These are phyloP conservation scores for Microdochium bolleyi DNA, from an alignment of 2,329 filamentous ascomycete genomes.

Conservation along the genomic window DNA sequence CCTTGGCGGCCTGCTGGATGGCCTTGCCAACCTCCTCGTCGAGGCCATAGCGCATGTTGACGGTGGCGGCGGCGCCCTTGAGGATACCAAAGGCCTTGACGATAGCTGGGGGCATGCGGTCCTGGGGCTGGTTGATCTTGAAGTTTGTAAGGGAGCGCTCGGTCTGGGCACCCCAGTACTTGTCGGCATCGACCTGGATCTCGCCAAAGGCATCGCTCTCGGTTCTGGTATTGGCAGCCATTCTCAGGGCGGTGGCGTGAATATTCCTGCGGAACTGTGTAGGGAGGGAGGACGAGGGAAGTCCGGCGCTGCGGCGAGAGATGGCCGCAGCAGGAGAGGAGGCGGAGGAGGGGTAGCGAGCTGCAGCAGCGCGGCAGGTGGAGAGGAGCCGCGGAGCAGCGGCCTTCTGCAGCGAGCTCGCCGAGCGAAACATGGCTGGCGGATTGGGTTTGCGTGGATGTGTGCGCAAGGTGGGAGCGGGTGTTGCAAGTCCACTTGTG, in stretches of 20 bases:
- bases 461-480: not conserved
- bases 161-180: constrained; percentile 98
- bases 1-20: constrained; percentile 87
- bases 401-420: not conserved
- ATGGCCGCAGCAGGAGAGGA: constrained; percentile 12
- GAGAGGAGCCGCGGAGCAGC: not conserved
- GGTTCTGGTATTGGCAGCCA: constrained; percentile 57
- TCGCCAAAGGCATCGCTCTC: constrained; percentile 98
- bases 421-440: not conserved
- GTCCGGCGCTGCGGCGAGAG: constrained; percentile 7
- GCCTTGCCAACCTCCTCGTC: constrained; percentile 86
- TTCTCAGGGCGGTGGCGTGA: constrained; percentile 37
- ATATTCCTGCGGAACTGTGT: constrained; percentile 25
- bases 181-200: constrained; percentile 83
- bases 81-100: constrained; percentile 92
- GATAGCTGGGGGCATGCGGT: constrained; percentile 93
- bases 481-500: not conserved
- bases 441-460: not conserved
- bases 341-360: constrained; percentile 5
- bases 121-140: constrained; percentile 97
- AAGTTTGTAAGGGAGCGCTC: constrained; percentile 96
- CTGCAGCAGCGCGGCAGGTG: not conserved
- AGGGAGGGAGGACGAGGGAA: constrained; percentile 10
- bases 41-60: constrained; percentile 93
- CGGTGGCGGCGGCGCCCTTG: constrained; percentile 90